A percentile compares a stretch with the other conserved stretches of the same genome.
phyloP scores from a whole-genome alignment of 1,284 basidiomycete genomes.

The Pholiota adiposa region DNA sequence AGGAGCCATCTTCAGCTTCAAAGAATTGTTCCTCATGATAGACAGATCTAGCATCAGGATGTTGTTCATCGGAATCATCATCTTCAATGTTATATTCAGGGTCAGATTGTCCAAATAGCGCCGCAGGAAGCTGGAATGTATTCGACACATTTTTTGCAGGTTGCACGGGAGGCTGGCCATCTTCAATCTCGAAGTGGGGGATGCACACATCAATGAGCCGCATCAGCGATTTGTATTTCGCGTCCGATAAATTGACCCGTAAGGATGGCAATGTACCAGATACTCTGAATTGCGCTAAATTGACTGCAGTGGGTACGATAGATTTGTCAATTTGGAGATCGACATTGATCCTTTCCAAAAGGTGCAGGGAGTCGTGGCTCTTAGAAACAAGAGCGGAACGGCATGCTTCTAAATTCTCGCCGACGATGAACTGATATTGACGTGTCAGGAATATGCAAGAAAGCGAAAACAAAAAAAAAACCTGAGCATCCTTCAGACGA shows the following conservation, averaged over 20 bases:
- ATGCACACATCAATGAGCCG: conserved; percentile 91
- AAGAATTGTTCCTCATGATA: conserved; percentile 65
- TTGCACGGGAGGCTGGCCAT: conserved; percentile 26
- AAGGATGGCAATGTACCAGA: conserved; percentile 90
- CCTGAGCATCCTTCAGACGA: conserved; percentile 89
- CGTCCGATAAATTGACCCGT: conserved; percentile 93
- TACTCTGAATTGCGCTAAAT: conserved; percentile 90
- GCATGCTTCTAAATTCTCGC: conserved; percentile 84
- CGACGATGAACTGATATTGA: conserved; percentile 80
- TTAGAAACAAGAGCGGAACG: conserved; percentile 73
- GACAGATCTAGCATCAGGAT: conserved; percentile 36
- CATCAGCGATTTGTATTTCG: conserved; percentile 96
- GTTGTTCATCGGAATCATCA: conserved; percentile 53
- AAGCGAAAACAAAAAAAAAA: conserved; percentile 34
- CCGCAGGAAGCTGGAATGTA: conserved; percentile 55
- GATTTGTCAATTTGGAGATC: conserved; percentile 93
- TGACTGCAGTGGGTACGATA: conserved; percentile 88
- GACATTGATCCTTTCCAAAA: conserved; percentile 94
- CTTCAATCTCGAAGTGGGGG: conserved; percentile 77
- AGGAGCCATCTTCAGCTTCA: conserved; percentile 71
- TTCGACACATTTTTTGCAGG: conserved; percentile 31
- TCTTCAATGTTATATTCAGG: conserved; percentile 77
- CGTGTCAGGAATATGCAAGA: conserved; percentile 3
- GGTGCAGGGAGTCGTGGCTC: conserved; percentile 72
- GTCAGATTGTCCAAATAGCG: conserved; percentile 55